Percentiles rank a stretch among this genome's conserved stretches.
Evolutionary conservation across 2,329 filamentous ascomycete genomes (phyloP).

Genomic region (Claviceps fusiformis): DNA sequence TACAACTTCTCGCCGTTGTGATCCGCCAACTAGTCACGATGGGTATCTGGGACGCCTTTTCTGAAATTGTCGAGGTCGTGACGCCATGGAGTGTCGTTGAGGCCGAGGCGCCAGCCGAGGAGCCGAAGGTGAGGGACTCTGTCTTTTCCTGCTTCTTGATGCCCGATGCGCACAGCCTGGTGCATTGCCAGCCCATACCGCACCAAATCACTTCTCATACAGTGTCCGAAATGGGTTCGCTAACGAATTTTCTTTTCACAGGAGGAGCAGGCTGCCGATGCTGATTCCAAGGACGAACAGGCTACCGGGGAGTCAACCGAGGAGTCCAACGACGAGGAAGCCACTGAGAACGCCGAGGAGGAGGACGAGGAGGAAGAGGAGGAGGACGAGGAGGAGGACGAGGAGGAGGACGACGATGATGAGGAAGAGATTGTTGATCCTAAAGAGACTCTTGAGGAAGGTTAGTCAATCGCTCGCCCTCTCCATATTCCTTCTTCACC

Average conservation of each 20-base stretch:
- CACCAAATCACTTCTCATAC: background rate
- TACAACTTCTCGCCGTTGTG: conserved; percentile 25
- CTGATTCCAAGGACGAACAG: conserved; percentile 37
- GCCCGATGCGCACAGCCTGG: background rate
- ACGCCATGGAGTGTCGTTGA: conserved; percentile 51
- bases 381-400: conserved; percentile 49
- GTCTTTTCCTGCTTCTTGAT: background rate
- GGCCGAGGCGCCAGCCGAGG: conserved; percentile 55
- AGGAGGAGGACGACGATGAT: conserved; percentile 61
- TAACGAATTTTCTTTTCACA: conserved; percentile 6
- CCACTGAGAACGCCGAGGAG: conserved; percentile 27
- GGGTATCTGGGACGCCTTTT: conserved; percentile 54
- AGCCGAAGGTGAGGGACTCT: conserved; percentile 35
- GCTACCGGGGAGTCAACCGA: conserved; percentile 13
- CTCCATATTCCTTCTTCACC: background rate
- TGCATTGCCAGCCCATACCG: background rate
- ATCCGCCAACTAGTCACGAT: conserved; percentile 33
- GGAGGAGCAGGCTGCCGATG: conserved; percentile 29
- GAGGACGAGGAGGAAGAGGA: conserved; percentile 38
- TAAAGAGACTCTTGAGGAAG: conserved; percentile 82
- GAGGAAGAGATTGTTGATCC: conserved; percentile 78
- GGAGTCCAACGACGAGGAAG: conserved; percentile 22
- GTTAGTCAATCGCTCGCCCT: conserved; percentile 41
- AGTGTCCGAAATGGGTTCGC: background rate
- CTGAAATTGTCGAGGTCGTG: conserved; percentile 50